Evolutionary conservation across 257 asterid genomes (phyloP).

Genomic region (Solanum infundibuliforme): DNA sequence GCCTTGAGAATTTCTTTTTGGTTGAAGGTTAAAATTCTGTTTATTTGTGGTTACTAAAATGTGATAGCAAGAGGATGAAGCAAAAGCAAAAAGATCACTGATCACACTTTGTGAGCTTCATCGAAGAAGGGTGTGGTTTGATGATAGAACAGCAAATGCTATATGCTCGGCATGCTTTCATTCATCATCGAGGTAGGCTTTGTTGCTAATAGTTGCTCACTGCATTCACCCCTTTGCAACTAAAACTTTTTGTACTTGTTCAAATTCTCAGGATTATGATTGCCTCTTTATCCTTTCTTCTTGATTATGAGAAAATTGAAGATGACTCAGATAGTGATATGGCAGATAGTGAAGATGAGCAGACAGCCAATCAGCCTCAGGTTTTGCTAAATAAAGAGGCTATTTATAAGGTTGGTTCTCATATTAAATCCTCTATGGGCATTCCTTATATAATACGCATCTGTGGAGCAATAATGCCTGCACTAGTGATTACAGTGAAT

Average conservation of each 20-base stretch:
- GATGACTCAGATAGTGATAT: conserved; percentile 59
- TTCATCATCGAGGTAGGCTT: conserved; percentile 48
- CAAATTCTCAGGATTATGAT: conserved; percentile 72
- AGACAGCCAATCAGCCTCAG: conserved; percentile 38
- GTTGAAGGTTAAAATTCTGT: not conserved
- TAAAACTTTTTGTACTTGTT: not conserved
- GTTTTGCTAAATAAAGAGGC: conserved; percentile 64
- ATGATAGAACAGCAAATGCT: conserved; percentile 90
- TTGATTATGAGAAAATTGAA: conserved; percentile 83
- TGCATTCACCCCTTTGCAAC: not conserved
- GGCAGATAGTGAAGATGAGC: conserved; percentile 69
- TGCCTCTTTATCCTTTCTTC: conserved; percentile 83
- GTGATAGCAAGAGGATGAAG: conserved; percentile 82
- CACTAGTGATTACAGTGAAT: not conserved
- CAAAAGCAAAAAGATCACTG: conserved; percentile 72
- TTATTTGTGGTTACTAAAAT: conserved; percentile 1
- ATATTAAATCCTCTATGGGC: not conserved
- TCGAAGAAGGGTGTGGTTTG: conserved; percentile 81
- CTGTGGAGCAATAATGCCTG: not conserved
- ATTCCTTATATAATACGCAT: not conserved
- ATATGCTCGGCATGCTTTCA: conserved; percentile 86
- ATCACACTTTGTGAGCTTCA: conserved; percentile 69
- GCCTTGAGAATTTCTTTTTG: not conserved
- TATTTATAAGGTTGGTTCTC: conserved; percentile 66
- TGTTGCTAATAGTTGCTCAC: not conserved